Base-by-base conservation (phyloP, 345 rosid species). In the Kandelia obovata region DNA sequence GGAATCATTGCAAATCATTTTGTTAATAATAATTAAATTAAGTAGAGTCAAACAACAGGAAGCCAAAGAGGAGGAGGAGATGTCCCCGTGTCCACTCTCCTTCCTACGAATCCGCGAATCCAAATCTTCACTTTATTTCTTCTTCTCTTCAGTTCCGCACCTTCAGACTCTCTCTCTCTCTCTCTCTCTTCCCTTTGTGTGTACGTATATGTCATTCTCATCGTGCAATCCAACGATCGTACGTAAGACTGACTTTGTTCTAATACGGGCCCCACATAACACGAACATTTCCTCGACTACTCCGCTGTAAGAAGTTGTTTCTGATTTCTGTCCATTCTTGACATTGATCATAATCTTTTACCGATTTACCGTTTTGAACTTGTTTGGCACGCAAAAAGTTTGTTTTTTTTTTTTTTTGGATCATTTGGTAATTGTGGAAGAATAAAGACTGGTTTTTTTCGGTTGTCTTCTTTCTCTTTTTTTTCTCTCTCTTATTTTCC, bases 51-150 rank as follows among this genome's bases (percentile, higher is more conserved):
- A 39, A 13, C 17, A 43, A 13, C 17, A 0, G 19, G 49, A 39
- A 39, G 46, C 46, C 0, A 10, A 39, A 39, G 26, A 7, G 19
- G 7, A 21, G 5, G 9, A 10, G 16, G 53, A 46, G 28, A 21
- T 43, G 16, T 47, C 56, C 7, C 11, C 53, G 34, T 64, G 56
- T 26, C 67, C 56, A 10, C 21, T 21, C 31, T 15, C n/a, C 8
- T 64, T 64, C 67, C 57, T 47, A 47, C 35, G 56, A 64, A 25
- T 49, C 21, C 49, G 67, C 68, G 30, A 65, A 52, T 51, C 68
- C 56, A 52, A 26, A 49, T 27, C 35, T 15, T 65, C 58, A 1
- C 9, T 27, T 23, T 34, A 7, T 34, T 7, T 1, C 8, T 34
- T 34, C 9, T 34, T 7, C 9, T 34, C 7, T 34, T 7, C 9